A percentile compares a stretch with the other conserved stretches of the same genome.
These are phyloP conservation scores for Beta vulgaris DNA, from an alignment of 148 eudicot genomes.

Conservation along the genomic window DNA sequence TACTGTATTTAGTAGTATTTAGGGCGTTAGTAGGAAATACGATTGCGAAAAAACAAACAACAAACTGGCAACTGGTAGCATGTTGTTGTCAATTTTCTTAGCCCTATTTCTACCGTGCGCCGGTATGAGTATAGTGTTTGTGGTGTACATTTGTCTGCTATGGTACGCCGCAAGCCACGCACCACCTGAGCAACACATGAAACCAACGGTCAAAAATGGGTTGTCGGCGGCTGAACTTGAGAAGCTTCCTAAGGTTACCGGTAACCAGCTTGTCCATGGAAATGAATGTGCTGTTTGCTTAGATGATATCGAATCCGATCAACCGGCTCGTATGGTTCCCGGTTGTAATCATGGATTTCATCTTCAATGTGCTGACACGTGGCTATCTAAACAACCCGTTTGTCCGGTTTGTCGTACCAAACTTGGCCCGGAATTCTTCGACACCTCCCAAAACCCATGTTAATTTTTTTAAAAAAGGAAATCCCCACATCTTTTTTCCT, in stretches of 20 bases:
- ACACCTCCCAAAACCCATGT: constrained; percentile 48
- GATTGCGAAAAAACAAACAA: background rate
- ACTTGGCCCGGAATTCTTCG: constrained; percentile 49
- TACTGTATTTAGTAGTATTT: no score
- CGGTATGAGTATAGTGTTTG: constrained; percentile 66
- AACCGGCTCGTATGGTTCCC: constrained; percentile 80
- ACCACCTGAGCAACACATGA: constrained; percentile 33
- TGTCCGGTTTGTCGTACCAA: constrained; percentile 81
- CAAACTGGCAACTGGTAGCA: constrained; percentile 9
- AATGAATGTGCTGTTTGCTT: constrained; percentile 86
- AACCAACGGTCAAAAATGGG: constrained; percentile 42
- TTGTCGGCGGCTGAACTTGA: constrained; percentile 63
- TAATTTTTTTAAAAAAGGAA: constrained; percentile 21
- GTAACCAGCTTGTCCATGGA: constrained; percentile 58
- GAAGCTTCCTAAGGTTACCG: constrained; percentile 65
- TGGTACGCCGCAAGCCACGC: constrained; percentile 47
- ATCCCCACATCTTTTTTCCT: background rate
- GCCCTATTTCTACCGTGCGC: constrained; percentile 81
- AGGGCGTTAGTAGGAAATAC: no score
- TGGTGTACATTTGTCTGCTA: constrained; percentile 65
- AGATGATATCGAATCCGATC: constrained; percentile 64
- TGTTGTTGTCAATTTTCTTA: constrained; percentile 59
- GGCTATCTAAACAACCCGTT: constrained; percentile 64
- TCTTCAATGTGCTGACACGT: constrained; percentile 74
- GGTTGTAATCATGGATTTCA: constrained; percentile 98